These are phyloP conservation scores for Boletus rubescentipes DNA, from an alignment of 768 basidiomycete genomes.

Conservation along the genomic window DNA sequence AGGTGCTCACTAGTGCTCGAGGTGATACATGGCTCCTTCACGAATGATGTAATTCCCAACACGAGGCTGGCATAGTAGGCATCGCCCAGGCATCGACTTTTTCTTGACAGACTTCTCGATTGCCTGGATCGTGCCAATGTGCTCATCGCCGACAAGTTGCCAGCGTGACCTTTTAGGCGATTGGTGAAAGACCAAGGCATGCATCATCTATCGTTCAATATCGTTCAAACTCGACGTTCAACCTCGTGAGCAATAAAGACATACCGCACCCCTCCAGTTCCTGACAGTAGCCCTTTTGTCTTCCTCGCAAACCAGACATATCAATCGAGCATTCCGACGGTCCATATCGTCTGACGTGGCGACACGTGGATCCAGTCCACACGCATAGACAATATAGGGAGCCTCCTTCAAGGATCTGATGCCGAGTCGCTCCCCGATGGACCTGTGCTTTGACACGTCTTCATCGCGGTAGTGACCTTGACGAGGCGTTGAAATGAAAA, in stretches of 20 bases:
- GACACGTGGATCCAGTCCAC: slow-evolving; percentile 3
- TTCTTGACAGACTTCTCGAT: background rate
- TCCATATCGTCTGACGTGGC: slow-evolving; percentile 6
- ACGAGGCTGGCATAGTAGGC: slow-evolving; percentile 1
- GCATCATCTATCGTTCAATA: background rate
- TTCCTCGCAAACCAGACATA: background rate
- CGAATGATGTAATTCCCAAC: background rate
- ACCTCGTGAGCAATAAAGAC: background rate
- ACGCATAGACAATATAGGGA: background rate
- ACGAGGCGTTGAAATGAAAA: background rate
- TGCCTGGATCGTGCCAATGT: background rate
- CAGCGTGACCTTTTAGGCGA: background rate
- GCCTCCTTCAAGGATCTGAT: background rate
- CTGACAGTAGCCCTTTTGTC: too few relatives aligned
- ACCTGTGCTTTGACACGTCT: too few relatives aligned
- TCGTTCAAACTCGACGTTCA: background rate
- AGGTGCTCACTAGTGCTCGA: background rate
- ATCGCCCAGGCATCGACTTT: background rate
- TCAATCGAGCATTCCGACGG: slow-evolving; percentile 4
- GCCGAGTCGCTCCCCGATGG: background rate
- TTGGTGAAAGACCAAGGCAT: background rate
- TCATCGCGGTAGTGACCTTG: background rate
- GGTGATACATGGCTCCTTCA: background rate
- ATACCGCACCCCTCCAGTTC: slow-evolving; percentile 4
- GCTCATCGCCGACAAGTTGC: slow-evolving; percentile 2